Base-by-base conservation (phyloP, 306 rosid genomes). In the Psophocarpus tetragonolobus region DNA sequence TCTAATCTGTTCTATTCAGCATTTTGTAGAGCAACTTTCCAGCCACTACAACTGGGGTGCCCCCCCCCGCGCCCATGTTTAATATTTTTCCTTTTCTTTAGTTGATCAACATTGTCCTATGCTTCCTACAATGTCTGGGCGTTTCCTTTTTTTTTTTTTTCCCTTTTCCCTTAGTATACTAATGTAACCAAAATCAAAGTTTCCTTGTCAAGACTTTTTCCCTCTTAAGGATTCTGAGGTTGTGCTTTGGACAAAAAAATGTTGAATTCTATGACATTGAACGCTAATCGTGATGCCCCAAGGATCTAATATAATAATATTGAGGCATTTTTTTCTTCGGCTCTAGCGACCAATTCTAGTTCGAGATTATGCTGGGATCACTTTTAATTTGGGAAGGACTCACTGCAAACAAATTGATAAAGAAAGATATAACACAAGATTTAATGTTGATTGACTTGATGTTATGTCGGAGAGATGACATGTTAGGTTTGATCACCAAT, bases 191-290 rank as follows among this genome's bases (percentile, higher is more conserved):
- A n/a, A 33, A 56, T 58, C 44, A 45, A 48, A 60, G 51, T 76
- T 53, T 39, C 51, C 23, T n/a, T 71, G 64, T 76, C 62, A 71
- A 82, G 54, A 44, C 12, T 82, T n/a, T n/a, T n/a, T n/a, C n/a
- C n/a, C n/a, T n/a, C n/a, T n/a, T n/a, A n/a, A n/a, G n/a, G n/a
- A n/a, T n/a, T n/a, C n/a, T n/a, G n/a, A n/a, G 24, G 30, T 21
- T n/a, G 15, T 57, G 65, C 23, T 47, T 57, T 56, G 51, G 42
- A 17, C 23, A 23, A 51, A 58, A 58, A n/a, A 8, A n/a, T 35
- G 12, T 42, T 56, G 61, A 68, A 57, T 32, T 21, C 14, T 24
- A 44, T 68, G 35, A 18, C 17, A 20, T 29, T 29, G 11, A 30
- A 15, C 12, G 2, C 67, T 6, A 15, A 27, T 36, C 14, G 36